Evolutionary conservation across 2,329 filamentous ascomycete genomes (phyloP).

Genomic region (Penicillium sp.): DNA sequence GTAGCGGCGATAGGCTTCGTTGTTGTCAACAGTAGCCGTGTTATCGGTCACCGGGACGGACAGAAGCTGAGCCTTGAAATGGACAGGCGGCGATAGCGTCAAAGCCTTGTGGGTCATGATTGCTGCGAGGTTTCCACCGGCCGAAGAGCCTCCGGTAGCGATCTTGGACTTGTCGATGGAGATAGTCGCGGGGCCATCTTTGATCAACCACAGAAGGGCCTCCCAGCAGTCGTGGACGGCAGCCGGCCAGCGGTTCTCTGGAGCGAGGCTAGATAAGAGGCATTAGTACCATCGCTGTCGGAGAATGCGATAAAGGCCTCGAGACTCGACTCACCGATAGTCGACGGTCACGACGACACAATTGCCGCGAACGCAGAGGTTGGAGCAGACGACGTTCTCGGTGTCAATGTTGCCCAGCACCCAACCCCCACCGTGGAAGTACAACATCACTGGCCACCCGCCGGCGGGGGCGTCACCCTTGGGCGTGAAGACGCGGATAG

Average conservation of each 20-base stretch:
- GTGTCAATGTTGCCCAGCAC: conserved; percentile 62
- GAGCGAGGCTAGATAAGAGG: conserved; percentile 52
- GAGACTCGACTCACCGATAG: conserved; percentile 50
- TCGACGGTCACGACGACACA: conserved; percentile 61
- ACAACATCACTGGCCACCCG: conserved; percentile 62
- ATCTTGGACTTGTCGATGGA: conserved; percentile 50
- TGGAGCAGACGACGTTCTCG: conserved; percentile 62
- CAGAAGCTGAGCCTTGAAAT: conserved; percentile 56
- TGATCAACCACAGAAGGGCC: conserved; percentile 54
- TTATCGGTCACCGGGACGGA: conserved; percentile 64
- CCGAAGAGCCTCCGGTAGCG: conserved; percentile 57
- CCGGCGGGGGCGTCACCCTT: conserved; percentile 44
- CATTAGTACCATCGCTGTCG: not conserved
- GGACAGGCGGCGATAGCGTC: conserved; percentile 41
- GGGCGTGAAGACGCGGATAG: conserved; percentile 58
- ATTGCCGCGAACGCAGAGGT: conserved; percentile 55
- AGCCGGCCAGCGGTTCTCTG: conserved; percentile 61
- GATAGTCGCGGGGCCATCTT: conserved; percentile 40
- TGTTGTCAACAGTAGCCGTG: conserved; percentile 53
- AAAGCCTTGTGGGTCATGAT: conserved; percentile 58
- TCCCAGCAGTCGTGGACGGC: conserved; percentile 64
- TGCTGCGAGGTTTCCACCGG: conserved; percentile 58
- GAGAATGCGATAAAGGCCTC: not conserved
- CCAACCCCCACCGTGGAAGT: conserved; percentile 65
- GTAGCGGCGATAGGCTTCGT: conserved; percentile 55